Evolutionary conservation across 257 asterid species (phyloP).

Genomic region (Solanum ossicruentum): DNA sequence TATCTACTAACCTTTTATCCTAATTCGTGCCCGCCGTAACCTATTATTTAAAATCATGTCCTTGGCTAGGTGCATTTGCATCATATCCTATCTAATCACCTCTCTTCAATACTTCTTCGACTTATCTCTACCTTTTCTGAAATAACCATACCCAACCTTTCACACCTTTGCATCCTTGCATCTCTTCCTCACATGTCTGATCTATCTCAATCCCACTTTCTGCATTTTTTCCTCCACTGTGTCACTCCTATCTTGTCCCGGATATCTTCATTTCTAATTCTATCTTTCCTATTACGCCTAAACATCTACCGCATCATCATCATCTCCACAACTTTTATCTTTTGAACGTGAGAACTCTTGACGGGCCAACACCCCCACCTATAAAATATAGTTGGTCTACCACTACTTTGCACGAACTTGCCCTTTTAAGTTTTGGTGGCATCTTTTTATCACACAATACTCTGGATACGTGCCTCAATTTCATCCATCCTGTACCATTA

Average conservation of each 20-base stretch:
- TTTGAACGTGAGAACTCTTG: neutral
- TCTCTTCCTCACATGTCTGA: neutral
- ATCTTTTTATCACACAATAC: neutral
- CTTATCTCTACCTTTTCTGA: neutral
- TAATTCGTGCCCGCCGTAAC: neutral
- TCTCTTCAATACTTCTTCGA: neutral
- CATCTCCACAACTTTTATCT: neutral
- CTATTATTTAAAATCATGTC: neutral
- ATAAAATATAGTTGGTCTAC: neutral
- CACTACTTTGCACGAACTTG: neutral
- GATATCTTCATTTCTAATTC: neutral
- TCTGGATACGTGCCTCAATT: neutral
- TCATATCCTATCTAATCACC: neutral
- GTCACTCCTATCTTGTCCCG: neutral
- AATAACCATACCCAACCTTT: neutral
- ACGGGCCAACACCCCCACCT: neutral
- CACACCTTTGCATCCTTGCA: neutral
- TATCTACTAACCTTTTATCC: neutral
- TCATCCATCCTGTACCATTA: neutral
- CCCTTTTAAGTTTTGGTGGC: neutral
- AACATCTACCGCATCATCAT: neutral
- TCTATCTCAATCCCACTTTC: neutral
- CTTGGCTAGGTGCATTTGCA: neutral
- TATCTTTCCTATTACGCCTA: neutral
- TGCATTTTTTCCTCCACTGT: neutral